Base-by-base conservation (phyloP, 257 asterid genomes). In the Verbascum thapsus region DNA sequence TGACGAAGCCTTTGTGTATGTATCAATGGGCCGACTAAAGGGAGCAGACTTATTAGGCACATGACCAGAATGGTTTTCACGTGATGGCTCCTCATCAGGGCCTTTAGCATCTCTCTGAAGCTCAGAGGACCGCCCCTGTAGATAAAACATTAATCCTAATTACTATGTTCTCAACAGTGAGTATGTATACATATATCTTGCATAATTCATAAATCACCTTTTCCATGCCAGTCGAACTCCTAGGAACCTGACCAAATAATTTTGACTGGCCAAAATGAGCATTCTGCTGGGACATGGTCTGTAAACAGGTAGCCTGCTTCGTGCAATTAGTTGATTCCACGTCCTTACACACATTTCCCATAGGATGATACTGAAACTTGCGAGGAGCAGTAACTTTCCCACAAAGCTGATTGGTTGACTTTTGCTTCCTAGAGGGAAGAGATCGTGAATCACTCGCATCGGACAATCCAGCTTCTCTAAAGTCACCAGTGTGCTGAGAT, bases 311-410 rank as follows among this genome's bases (percentile, higher is more conserved):
- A 43, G 83, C 77, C 64, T 82, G 90, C 74, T 79, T 83, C 71
- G 63, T 56, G 23, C 72, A 86, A 74, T 64, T 44, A 22, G 74
- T 35, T 75, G 76, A 75, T 48, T 74, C 95, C 58, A 47, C 72
- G 66, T 79, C 81, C 65, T 81, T 91, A 55, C 77, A 88, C 81
- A 78, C 61, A 77, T 86, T 86, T 51, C 96, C 98, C 96, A 85
- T 72, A 71, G 96, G 96, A 77, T 91, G 96, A 75, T 79, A 78
- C 60, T 84, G 98, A 81, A 88, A 91, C 69, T 88, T 88, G 52
- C 79, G 85, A 50, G 89, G 75, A 66, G 72, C 84, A 42, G 95
- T 59, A 69, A 40, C 78, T 68, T 76, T 85, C 66, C 72, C 53
- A 62, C 73, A 58, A 38, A 58, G 78, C 77, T 79, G 88, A 81